These are phyloP conservation scores for Aureobasidium sp. DNA, from an alignment of 2,329 filamentous ascomycete genomes.

Conservation along the genomic window DNA sequence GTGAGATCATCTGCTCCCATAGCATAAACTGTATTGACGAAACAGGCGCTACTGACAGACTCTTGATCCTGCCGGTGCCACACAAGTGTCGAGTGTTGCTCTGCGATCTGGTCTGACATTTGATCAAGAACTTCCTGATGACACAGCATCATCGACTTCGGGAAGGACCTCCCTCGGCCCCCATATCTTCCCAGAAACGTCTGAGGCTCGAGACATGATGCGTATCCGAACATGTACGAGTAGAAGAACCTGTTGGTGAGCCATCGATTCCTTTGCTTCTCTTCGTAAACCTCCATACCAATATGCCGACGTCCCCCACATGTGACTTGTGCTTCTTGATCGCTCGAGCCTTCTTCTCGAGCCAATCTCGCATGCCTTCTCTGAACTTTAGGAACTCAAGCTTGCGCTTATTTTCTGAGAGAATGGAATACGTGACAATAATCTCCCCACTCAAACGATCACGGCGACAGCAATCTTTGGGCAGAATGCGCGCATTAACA, in stretches of 20 bases:
- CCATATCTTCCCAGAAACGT: slow-evolving; percentile 54
- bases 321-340: slow-evolving; percentile 29
- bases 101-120: too few species aligned
- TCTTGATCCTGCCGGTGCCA: too few species aligned
- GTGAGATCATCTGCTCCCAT: too few species aligned
- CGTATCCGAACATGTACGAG: slow-evolving; percentile 33
- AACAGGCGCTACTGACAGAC: too few species aligned
- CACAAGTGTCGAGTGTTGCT: not conserved
- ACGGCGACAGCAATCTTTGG: slow-evolving; percentile 47
- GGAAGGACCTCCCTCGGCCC: not conserved
- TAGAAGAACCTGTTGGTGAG: not conserved
- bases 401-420: slow-evolving; percentile 52
- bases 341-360: slow-evolving; percentile 37
- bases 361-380: slow-evolving; percentile 56
- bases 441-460: slow-evolving; percentile 26
- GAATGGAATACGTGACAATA: slow-evolving; percentile 23
- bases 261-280: slow-evolving; percentile 37
- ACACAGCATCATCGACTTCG: not conserved
- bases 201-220: slow-evolving; percentile 38
- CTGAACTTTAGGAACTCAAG: slow-evolving; percentile 63
- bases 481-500: slow-evolving; percentile 56
- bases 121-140: too few species aligned
- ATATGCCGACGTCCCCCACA: slow-evolving; percentile 30
- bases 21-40: too few species aligned
- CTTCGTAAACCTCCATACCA: slow-evolving; percentile 32